Conservation (phyloP, 2,329 filamentous ascomycete species). For the Calonectria pauciramosa region DNA sequence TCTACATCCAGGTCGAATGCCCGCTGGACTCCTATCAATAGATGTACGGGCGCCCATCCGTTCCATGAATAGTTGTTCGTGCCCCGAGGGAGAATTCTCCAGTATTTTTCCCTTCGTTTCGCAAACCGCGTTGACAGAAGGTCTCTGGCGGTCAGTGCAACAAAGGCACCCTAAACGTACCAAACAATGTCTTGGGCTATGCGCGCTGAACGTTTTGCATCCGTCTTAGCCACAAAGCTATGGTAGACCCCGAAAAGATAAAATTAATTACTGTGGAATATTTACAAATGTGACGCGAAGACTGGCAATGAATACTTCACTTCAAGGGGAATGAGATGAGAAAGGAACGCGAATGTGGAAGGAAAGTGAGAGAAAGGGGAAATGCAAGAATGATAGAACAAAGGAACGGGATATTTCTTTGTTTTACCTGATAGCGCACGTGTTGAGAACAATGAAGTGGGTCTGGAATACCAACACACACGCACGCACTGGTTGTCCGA, state of each 20-base stretch:
- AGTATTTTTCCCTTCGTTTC: too few species aligned
- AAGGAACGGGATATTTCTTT: background rate
- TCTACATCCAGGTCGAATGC: too few species aligned
- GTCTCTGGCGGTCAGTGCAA: background rate
- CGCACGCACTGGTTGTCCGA: background rate
- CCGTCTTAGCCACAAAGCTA: background rate
- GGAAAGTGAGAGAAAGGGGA: background rate
- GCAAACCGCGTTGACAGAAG: too few species aligned
- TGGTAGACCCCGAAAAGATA: background rate
- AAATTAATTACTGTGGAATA: background rate
- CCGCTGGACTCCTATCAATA: too few species aligned
- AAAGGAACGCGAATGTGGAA: background rate
- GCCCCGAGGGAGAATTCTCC: too few species aligned
- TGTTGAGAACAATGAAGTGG: background rate
- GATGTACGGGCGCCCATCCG: too few species aligned
- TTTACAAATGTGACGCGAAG: background rate
- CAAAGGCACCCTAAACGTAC: background rate
- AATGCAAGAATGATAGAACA: background rate
- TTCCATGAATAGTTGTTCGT: too few species aligned
- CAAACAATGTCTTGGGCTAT: too few species aligned
- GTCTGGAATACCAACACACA: too few species aligned
- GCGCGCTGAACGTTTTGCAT: too few species aligned
- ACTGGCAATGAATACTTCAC: background rate
- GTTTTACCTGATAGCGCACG: background rate
- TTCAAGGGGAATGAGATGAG: background rate